phyloP scores from a whole-genome alignment of 805 yeast genomes.

The Barnettozyma salicaria region DNA sequence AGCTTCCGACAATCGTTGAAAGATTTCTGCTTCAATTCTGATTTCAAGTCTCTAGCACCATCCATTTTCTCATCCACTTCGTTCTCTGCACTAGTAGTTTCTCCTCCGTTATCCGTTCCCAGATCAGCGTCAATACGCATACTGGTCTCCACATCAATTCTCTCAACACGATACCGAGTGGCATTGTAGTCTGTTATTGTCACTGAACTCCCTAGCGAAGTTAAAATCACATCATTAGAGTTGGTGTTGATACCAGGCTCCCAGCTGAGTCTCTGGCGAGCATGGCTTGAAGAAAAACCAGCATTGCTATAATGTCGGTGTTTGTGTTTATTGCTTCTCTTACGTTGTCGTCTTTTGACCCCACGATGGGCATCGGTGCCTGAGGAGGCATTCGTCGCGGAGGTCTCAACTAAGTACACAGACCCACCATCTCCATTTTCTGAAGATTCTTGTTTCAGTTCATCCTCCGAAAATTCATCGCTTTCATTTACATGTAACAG shows the following conservation, averaged over 20 bases:
- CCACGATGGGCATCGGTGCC: too few species aligned
- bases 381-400: too few species aligned
- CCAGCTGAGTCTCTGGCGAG: constrained; percentile 42
- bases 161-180: constrained; percentile 38
- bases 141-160: constrained; percentile 31
- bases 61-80: constrained; percentile 8
- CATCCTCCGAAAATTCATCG: constrained; percentile 21
- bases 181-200: constrained; percentile 48
- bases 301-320: constrained; percentile 31
- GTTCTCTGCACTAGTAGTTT: constrained; percentile 1
- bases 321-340: constrained; percentile 4
- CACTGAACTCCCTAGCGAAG: constrained; percentile 46
- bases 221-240: constrained; percentile 45
- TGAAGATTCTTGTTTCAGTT: not conserved
- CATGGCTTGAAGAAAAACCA: constrained; percentile 30
- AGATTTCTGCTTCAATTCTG: constrained; percentile 7
- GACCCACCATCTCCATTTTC: too few species aligned
- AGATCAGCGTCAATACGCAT: constrained; percentile 16
- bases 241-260: constrained; percentile 55
- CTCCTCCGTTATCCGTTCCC: constrained; percentile 3
- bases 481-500: constrained; percentile 20
- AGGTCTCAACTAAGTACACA: too few species aligned
- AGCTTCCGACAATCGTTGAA: constrained; percentile 24
- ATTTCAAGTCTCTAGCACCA: too few species aligned
- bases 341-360: too few species aligned